Evolutionary conservation across 768 basidiomycete species (phyloP).

Genomic region (Harrya chromipes): DNA sequence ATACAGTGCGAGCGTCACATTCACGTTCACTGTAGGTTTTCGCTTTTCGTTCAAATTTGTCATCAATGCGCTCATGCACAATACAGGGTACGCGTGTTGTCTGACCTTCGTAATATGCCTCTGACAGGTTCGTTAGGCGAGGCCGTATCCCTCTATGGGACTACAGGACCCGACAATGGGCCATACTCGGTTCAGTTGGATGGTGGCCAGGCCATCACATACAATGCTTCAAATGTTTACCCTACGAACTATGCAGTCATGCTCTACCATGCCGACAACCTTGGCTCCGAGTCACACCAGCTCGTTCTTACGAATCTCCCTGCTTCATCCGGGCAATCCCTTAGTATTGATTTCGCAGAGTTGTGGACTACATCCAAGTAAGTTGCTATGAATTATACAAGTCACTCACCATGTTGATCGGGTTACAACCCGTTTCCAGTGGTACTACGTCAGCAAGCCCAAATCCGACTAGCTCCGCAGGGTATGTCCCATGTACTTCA

Average conservation of each 20-base stretch:
- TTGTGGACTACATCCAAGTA: slow-evolving; percentile 22
- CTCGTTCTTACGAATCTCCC: slow-evolving; percentile 36
- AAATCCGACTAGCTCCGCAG: not conserved
- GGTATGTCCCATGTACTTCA: slow-evolving; percentile 4
- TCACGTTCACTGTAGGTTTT: slow-evolving; percentile 39
- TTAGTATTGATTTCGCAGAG: slow-evolving; percentile 35
- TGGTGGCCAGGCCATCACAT: slow-evolving; percentile 19
- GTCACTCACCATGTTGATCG: not conserved
- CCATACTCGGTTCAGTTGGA: slow-evolving; percentile 38
- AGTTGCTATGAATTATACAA: not conserved
- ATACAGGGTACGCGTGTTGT: too few species aligned
- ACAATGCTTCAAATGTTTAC: slow-evolving; percentile 19
- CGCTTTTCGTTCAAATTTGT: too few species aligned
- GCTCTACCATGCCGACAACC: slow-evolving; percentile 36
- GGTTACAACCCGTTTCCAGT: not conserved
- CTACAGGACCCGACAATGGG: slow-evolving; percentile 36
- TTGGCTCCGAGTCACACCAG: slow-evolving; percentile 38
- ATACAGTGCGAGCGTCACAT: slow-evolving; percentile 33
- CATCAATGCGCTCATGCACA: too few species aligned
- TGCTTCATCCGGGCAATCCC: slow-evolving; percentile 10
- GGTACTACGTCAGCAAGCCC: not conserved
- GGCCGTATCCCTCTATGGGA: slow-evolving; percentile 43
- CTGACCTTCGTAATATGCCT: too few species aligned
- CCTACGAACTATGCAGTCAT: slow-evolving; percentile 28
- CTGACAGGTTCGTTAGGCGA: slow-evolving; percentile 30